Conservation (phyloP, 2,329 filamentous ascomycete genomes). For the Phoma sp. region DNA sequence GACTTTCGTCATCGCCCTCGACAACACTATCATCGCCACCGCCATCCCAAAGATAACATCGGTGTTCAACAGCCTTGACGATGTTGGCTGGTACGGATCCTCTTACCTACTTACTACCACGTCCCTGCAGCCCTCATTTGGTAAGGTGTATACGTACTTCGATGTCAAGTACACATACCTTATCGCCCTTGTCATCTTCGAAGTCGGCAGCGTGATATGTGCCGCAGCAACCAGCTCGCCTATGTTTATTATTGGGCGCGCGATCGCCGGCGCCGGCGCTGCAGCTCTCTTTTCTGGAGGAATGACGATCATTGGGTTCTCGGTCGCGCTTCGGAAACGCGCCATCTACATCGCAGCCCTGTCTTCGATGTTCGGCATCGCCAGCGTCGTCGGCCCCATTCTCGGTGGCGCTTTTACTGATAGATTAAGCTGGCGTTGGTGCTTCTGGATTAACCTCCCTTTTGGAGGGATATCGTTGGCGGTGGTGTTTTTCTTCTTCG, state of each 20-base stretch:
- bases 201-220: slow-evolving; percentile 64
- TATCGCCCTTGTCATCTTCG: slow-evolving; percentile 55
- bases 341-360: slow-evolving; percentile 52
- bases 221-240: slow-evolving; percentile 56
- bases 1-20: slow-evolving; percentile 49
- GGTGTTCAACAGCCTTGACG: slow-evolving; percentile 50
- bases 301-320: slow-evolving; percentile 58
- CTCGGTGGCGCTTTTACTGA: slow-evolving; percentile 54
- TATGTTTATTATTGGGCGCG: slow-evolving; percentile 64
- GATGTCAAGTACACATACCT: slow-evolving; percentile 62
- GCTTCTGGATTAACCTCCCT: slow-evolving; percentile 54
- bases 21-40: slow-evolving; percentile 51
- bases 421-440: slow-evolving; percentile 50
- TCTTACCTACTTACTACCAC: slow-evolving; percentile 57
- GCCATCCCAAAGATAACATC: slow-evolving; percentile 53
- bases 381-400: slow-evolving; percentile 51
- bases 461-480: slow-evolving; percentile 51
- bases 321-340: slow-evolving; percentile 52
- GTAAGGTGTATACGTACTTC: slow-evolving; percentile 68
- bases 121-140: slow-evolving; percentile 56
- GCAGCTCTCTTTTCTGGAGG: slow-evolving; percentile 62
- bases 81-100: slow-evolving; percentile 54
- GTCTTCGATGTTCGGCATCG: slow-evolving; percentile 50
- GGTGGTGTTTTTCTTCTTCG: slow-evolving; percentile 44
- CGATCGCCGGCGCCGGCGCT: slow-evolving; percentile 61